Percentiles rank a stretch among this genome's conserved stretches.
phyloP scores from a whole-genome alignment of 164 flowering plant species.

The Magnolia sinica region DNA sequence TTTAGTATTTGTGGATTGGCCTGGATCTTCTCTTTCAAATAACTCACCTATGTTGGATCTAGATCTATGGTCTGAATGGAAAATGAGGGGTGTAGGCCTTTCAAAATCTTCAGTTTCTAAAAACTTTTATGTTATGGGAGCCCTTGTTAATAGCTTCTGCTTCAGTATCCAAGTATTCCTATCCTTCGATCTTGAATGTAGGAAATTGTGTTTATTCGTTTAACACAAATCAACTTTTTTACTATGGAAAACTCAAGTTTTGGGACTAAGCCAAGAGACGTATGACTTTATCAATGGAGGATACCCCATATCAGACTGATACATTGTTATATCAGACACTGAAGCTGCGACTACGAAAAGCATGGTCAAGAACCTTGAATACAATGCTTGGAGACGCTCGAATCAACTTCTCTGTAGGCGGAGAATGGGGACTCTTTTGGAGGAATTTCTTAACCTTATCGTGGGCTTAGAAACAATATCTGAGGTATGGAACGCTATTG shows the following conservation, averaged over 20 bases:
- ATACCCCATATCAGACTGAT: background rate
- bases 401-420: background rate
- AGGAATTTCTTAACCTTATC: background rate
- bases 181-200: too few relatives aligned
- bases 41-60: background rate
- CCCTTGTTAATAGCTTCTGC: too few relatives aligned
- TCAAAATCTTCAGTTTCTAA: too few relatives aligned
- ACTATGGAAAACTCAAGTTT: too few relatives aligned
- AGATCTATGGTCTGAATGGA: background rate
- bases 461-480: background rate
- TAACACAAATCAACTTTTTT: too few relatives aligned
- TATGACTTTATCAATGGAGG: background rate
- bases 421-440: background rate
- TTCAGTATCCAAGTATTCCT: too few relatives aligned
- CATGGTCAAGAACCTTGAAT: background rate
- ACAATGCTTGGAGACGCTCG: background rate
- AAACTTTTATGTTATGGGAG: too few relatives aligned
- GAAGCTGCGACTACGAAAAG: background rate
- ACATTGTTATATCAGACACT: background rate
- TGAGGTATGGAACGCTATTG: background rate
- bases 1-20: background rate
- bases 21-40: background rate
- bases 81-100: background rate
- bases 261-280: too few relatives aligned
- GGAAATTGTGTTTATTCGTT: too few relatives aligned